These are phyloP conservation scores for Avena insularis DNA, from an alignment of 176 grass and related monocot genomes.

Conservation along the genomic window DNA sequence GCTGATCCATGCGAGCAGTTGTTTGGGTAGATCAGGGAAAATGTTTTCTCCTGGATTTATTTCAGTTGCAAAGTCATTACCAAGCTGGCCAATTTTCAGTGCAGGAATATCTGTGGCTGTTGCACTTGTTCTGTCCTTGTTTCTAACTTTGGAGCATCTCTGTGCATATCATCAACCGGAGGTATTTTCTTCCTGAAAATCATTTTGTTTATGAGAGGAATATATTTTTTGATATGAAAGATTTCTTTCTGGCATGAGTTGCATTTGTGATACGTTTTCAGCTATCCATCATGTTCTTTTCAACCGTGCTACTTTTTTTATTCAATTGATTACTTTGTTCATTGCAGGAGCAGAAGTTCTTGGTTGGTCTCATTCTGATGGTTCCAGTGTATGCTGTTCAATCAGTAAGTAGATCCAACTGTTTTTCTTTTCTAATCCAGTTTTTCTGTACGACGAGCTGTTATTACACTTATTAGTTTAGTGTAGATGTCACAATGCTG, in stretches of 20 bases:
- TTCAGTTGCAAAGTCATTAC: constrained; percentile 59
- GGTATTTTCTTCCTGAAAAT: constrained; percentile 57
- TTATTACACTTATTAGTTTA: constrained; percentile 3
- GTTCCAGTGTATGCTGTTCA: constrained; percentile 97
- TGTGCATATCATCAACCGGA: constrained; percentile 92
- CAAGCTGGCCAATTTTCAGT: constrained; percentile 83
- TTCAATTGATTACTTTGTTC: constrained; percentile 35
- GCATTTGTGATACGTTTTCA: constrained; percentile 17
- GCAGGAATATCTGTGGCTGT: constrained; percentile 73
- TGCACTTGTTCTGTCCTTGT: constrained; percentile 76
- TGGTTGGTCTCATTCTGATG: constrained; percentile 98
- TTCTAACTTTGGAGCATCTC: constrained; percentile 89
- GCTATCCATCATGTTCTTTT: background rate
- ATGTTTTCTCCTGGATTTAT: constrained; percentile 62
- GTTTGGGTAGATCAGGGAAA: constrained; percentile 66
- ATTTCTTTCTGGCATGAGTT: background rate
- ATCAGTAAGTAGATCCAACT: constrained; percentile 71
- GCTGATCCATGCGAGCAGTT: constrained; percentile 61
- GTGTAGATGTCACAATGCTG: constrained; percentile 7
- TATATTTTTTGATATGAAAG: constrained; percentile 35
- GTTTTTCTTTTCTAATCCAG: constrained; percentile 20
- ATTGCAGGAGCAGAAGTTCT: constrained; percentile 97
- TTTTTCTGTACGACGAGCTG: constrained; percentile 19
- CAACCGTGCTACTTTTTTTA: constrained; percentile 3
- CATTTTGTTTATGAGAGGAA: constrained; percentile 32